Evolutionary conservation across 352 stramenopile species (phyloP).

Genomic region (Peronosclerospora sorghi): DNA sequence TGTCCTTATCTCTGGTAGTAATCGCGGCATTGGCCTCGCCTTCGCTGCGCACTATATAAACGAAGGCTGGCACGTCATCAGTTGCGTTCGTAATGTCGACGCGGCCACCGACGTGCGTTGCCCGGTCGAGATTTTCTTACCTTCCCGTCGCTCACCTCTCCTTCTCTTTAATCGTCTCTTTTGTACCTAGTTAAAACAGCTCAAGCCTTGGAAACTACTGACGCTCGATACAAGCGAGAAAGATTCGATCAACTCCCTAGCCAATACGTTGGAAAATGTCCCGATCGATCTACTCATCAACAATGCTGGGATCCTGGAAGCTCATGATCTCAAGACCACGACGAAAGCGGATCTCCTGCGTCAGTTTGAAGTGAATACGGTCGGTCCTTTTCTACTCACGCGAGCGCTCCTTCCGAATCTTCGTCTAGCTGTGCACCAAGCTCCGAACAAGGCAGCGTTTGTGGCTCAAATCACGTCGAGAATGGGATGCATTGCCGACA

Average conservation of each 20-base stretch:
- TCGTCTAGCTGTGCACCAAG: conserved; percentile 12
- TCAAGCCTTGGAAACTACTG: conserved; percentile 22
- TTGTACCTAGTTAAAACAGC: conserved; percentile 11
- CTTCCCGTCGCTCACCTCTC: neutral
- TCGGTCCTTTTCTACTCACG: conserved; percentile 55
- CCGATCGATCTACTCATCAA: conserved; percentile 53
- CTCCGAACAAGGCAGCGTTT: conserved; percentile 22
- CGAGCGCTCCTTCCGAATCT: conserved; percentile 39
- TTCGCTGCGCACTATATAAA: conserved; percentile 33
- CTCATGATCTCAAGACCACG: conserved; percentile 21
- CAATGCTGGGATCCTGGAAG: conserved; percentile 41
- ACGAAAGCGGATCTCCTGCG: conserved; percentile 37
- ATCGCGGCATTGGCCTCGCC: conserved; percentile 35
- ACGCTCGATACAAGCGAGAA: conserved; percentile 24
- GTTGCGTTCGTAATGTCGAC: conserved; percentile 30
- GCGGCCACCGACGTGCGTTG: conserved; percentile 8
- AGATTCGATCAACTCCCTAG: conserved; percentile 25
- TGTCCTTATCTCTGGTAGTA: conserved; percentile 40
- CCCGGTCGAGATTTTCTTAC: too few relatives aligned
- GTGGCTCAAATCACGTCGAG: conserved; percentile 41
- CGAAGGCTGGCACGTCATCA: conserved; percentile 37
- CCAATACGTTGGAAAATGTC: conserved; percentile 25
- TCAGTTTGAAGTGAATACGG: conserved; percentile 54
- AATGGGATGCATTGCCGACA: conserved; percentile 30
- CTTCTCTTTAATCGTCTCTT: neutral